Base-by-base conservation (phyloP, 768 basidiomycete genomes). In the Clavaria fumosa region DNA sequence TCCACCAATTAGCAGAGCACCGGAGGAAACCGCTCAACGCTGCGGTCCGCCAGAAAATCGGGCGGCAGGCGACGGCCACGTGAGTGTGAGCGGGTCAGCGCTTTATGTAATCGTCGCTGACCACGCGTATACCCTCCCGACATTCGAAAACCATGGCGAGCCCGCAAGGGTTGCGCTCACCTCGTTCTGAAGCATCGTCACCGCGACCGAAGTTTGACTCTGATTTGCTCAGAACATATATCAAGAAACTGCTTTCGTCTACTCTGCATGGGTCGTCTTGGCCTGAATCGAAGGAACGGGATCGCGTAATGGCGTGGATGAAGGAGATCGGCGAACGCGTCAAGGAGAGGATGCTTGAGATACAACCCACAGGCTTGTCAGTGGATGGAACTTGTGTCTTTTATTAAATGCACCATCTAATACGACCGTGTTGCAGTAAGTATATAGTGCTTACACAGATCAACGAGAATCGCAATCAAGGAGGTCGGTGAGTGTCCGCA, bases 381-480 rank as follows among this genome's bases (percentile, higher is more conserved):
- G 81, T 71, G 21, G n/a, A n/a, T n/a, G n/a, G n/a, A n/a, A n/a
- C n/a, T n/a, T n/a, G n/a, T n/a, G n/a, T n/a, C n/a, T n/a, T n/a
- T n/a, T n/a, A n/a, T n/a, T n/a, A n/a, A n/a, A n/a, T n/a, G n/a
- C n/a, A n/a, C n/a, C 9, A 31, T 31, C 37, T 43, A 17, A 43
- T 34, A 26, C 15, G 37, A 40, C 41, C 47, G 41, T 35, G 35
- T 43, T 35, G 21, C 49, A 88, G 85, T 52, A 89, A 89, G 64
- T 89, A 84, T 51, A 73, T 86, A 40, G 84, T 89, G 30, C 62
- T 85, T 33, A 84, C 82, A 19, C 84, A 85, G 51, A 75, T 85
- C 43, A 80, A 72, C 52, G 83, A 85, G 62, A 88, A 88, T 47
- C 63, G 72, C 41, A 79, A 81, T 3, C 84, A 89, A 55, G 85